Base-by-base conservation (phyloP, 2,329 filamentous ascomycete species). In the Fusarium acutatum region DNA sequence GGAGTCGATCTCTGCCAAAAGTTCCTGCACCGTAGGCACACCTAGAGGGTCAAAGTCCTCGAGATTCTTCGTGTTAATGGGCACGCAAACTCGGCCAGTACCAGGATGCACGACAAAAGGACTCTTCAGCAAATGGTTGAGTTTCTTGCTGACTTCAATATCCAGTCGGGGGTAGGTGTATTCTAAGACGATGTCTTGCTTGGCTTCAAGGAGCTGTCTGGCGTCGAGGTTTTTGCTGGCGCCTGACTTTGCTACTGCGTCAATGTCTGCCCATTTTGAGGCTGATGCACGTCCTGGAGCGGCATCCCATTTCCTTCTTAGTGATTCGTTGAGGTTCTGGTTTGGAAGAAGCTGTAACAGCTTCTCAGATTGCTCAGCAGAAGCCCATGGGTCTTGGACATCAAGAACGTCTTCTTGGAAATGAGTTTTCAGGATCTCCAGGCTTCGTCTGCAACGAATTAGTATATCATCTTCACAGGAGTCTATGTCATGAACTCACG, bases 91-190 rank as follows among this genome's bases (percentile, higher is more conserved):
- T 61, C 96, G 87, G 2, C 96, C 96, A 0, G 96, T 99, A 24
- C 95, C 95, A 0, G 96, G 96, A 81, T 99, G 96, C 41, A 99
- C 92, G 69, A 98, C 96, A 79, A 99, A 99, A 1, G 96, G 96
- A 71, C 92, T 95, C 82, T 99, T 99, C 77, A 99, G 91, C 88
- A 99, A 90, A 88, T 99, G 96, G 85, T 98, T 98, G 64, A 97
- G 90, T 81, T 98, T 97, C 87, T 98, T 98, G 80, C 93, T 96
- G 80, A 99, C 96, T 82, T 97, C 95, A 70, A 96, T 95, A 86
- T 99, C 96, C 61, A 99, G 93, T 43, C 96, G 92, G 7, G 96
- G 96, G 82, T 99, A 99, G 12, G 96, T 98, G 84, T 99, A 98
- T 83, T 99, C 96, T 35, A 99, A 89, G 7, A 98, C 92, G 70